A percentile compares a stretch with the other conserved stretches of the same genome.
Evolutionary conservation across 441 rosid species (phyloP).

Genomic region (Populus tomentosa): DNA sequence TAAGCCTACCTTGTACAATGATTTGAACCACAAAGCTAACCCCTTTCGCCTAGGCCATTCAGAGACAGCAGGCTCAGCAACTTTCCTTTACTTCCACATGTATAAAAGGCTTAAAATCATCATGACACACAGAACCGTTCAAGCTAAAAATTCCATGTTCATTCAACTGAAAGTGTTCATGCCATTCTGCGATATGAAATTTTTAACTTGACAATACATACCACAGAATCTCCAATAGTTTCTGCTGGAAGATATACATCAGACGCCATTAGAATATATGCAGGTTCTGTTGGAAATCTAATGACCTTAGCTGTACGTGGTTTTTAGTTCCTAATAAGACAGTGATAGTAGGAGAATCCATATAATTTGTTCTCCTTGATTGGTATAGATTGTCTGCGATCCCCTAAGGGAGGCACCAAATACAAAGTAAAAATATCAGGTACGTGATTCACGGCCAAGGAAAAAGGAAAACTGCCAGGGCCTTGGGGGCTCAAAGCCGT

Average conservation of each 20-base stretch:
- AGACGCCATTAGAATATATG: neutral
- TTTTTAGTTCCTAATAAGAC: neutral
- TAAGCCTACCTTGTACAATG: neutral
- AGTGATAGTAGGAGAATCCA: neutral
- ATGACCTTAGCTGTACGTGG: neutral
- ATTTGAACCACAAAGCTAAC: neutral
- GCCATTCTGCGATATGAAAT: too few species aligned
- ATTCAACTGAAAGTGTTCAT: neutral
- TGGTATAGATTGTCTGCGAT: neutral
- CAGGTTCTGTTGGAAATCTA: neutral
- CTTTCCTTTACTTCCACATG: neutral
- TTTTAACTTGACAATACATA: too few species aligned
- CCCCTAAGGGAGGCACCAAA: neutral
- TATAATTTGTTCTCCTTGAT: neutral
- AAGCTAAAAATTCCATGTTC: too few species aligned
- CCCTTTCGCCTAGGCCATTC: neutral
- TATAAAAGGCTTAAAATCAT: neutral
- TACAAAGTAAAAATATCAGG: slow-evolving; percentile 1
- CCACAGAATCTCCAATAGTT: too few species aligned
- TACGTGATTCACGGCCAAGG: neutral
- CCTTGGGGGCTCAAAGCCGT: neutral
- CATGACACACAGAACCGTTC: neutral
- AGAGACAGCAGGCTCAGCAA: neutral
- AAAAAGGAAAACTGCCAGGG: neutral
- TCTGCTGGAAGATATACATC: neutral